phyloP scores from a whole-genome alignment of 2,329 filamentous ascomycete genomes.

The Penicillium decumbens region DNA sequence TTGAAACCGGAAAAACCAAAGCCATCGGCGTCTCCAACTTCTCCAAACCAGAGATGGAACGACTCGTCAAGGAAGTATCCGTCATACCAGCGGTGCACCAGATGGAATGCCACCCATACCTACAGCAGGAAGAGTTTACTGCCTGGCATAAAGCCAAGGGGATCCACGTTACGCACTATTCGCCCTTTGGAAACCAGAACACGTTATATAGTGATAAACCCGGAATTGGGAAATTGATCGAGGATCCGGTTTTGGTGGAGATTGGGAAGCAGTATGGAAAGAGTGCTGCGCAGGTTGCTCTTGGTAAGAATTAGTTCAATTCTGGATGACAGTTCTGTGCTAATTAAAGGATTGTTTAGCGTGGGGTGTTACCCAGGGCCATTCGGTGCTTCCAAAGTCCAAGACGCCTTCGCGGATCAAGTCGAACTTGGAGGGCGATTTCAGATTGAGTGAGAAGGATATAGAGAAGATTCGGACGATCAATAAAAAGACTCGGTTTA shows the following conservation, averaged over 20 bases:
- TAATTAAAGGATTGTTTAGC: constrained; percentile 30
- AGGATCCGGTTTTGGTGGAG: constrained; percentile 48
- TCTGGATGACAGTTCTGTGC: not conserved
- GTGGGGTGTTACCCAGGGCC: constrained; percentile 51
- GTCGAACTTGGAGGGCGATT: constrained; percentile 49
- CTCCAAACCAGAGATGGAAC: constrained; percentile 46
- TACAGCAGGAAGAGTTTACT: constrained; percentile 49
- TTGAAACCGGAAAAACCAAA: constrained; percentile 42
- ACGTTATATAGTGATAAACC: constrained; percentile 44
- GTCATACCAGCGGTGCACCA: constrained; percentile 50
- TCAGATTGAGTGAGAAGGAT: constrained; percentile 56
- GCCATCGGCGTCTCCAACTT: constrained; percentile 55
- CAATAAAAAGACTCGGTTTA: constrained; percentile 60
- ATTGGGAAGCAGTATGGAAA: constrained; percentile 53
- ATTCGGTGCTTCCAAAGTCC: constrained; percentile 52
- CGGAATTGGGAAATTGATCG: constrained; percentile 48
- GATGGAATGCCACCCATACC: constrained; percentile 51
- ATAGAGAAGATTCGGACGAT: constrained; percentile 52
- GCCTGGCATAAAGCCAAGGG: constrained; percentile 48
- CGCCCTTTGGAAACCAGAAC: constrained; percentile 54
- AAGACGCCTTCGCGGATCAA: constrained; percentile 45
- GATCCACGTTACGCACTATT: constrained; percentile 54
- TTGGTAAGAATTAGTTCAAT: constrained; percentile 32
- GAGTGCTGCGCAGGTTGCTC: constrained; percentile 48
- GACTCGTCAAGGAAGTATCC: constrained; percentile 42